A percentile compares a stretch with the other conserved stretches of the same genome.
Conservation (phyloP, 192 early-diverging fungal species). For the Coemansia furcata region DNA sequence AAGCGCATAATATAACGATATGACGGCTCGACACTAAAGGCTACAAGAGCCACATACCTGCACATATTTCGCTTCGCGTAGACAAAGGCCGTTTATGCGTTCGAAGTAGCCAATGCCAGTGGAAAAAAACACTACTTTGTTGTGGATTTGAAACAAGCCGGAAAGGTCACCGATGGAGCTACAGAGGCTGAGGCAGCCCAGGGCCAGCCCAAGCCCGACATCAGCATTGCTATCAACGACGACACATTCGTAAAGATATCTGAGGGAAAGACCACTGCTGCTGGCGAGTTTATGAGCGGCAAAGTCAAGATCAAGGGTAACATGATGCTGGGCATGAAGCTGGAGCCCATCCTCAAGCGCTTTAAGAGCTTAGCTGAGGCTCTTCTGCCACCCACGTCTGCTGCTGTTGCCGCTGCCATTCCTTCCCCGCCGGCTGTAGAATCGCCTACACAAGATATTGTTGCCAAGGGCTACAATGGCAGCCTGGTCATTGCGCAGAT, state of each 20-base stretch:
- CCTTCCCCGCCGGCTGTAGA: conserved; percentile 17
- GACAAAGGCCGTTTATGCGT: conserved; percentile 85
- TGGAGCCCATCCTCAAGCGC: conserved; percentile 63
- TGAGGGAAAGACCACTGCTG: conserved; percentile 81
- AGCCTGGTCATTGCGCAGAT: conserved; percentile 74
- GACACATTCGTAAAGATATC: conserved; percentile 77
- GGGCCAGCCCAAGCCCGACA: conserved; percentile 73
- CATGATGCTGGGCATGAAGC: conserved; percentile 73
- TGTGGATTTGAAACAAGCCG: conserved; percentile 80
- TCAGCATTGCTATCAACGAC: conserved; percentile 71
- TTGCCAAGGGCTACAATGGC: conserved; percentile 70
- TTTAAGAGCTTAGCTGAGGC: conserved; percentile 55
- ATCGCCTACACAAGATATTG: conserved; percentile 41
- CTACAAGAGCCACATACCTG: neutral
- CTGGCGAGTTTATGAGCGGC: conserved; percentile 90
- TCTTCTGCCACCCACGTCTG: conserved; percentile 16
- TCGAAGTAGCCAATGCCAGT: conserved; percentile 70
- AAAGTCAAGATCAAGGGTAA: conserved; percentile 84
- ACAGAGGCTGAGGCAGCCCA: conserved; percentile 54
- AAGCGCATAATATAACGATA: no score
- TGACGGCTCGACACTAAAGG: neutral
- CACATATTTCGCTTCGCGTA: neutral
- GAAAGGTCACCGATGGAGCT: conserved; percentile 59
- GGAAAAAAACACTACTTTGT: conserved; percentile 77
- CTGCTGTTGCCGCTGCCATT: conserved; percentile 27